Base-by-base conservation (phyloP, 345 rosid genomes). In the Stellera chamaejasme region DNA sequence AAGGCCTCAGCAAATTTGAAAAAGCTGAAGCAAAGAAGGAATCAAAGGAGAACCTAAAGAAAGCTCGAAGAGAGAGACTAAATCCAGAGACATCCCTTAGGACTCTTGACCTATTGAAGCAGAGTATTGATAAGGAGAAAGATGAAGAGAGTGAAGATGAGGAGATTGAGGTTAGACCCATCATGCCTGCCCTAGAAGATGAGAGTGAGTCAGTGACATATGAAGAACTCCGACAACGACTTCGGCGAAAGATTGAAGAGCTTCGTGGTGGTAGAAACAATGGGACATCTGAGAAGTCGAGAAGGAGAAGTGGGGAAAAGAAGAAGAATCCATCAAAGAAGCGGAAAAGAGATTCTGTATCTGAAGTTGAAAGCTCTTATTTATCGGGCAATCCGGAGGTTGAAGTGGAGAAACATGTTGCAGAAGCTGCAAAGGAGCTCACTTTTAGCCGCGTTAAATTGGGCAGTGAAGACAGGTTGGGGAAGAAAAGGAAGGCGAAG, bases 211-310 rank as follows among this genome's bases (percentile, higher is more conserved):
- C 83, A 0, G 79, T 74, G 10, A 78, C 96, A 0, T 86, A 84
- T 51, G 97, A 93, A 60, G 99, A 93, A 62, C 82, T 93, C 44
- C 73, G 80, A 63, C 77, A 79, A 59, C 77, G 90, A 54, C 89
- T 84, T 48, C 85, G 60, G 45, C 61, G 74, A 52, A 87, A 77
- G 63, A 82, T 89, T 36, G 79, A 82, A 75, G 89, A 79, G 78
- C 82, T 84, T 44, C 80, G 79, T 43, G 84, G 80, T 19, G 78
- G 71, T 44, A 74, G 97, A 57, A 75, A 63, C 28, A 54, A 45
- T 52, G 72, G 70, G 13, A 66, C 61, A 28, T 67, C 70, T 0
- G 72, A 75, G 5, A 62, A 50, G 46, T 44, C 13, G 10, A 62
- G 64, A 59, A 72, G 48, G 59, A 72, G 27, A 62, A 56, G 55